phyloP scores from a whole-genome alignment of 2,329 filamentous ascomycete genomes.

The Bipolaris zeicola region DNA sequence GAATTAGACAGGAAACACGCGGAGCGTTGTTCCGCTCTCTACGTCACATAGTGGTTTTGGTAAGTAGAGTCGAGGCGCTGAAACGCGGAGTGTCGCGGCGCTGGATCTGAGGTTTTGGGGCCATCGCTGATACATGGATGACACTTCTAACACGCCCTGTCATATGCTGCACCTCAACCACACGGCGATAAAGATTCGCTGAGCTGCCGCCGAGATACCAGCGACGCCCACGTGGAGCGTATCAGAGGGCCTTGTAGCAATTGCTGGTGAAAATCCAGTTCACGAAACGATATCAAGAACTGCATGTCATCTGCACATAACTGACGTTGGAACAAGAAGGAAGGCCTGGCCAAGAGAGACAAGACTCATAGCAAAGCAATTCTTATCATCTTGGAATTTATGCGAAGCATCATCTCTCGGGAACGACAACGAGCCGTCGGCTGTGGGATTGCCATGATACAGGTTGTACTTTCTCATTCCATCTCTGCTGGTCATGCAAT shows the following conservation, averaged over 20 bases:
- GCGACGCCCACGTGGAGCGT: not conserved
- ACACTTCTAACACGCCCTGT: not conserved
- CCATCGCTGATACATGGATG: constrained; percentile 27
- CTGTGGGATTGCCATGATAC: not conserved
- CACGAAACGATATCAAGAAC: not conserved
- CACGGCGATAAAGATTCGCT: not conserved
- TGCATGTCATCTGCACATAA: not conserved
- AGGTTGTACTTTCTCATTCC: not conserved
- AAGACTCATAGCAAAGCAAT: not conserved
- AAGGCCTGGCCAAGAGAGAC: not conserved
- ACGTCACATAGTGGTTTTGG: constrained; percentile 14
- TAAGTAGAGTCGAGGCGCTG: constrained; percentile 22
- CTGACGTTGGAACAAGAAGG: too few species aligned
- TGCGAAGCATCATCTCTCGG: not conserved
- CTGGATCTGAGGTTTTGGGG: constrained; percentile 20
- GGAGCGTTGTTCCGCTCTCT: constrained; percentile 23
- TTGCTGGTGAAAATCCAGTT: not conserved
- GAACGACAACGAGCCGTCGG: too few species aligned
- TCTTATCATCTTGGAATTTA: not conserved
- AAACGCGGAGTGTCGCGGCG: constrained; percentile 23
- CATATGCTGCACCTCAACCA: not conserved
- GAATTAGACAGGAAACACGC: constrained; percentile 11
- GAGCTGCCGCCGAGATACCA: not conserved
- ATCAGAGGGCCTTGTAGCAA: not conserved
- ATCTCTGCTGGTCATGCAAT: not conserved